These are phyloP conservation scores for Leccinellum luteum DNA, from an alignment of 768 basidiomycete species.

Conservation along the genomic window DNA sequence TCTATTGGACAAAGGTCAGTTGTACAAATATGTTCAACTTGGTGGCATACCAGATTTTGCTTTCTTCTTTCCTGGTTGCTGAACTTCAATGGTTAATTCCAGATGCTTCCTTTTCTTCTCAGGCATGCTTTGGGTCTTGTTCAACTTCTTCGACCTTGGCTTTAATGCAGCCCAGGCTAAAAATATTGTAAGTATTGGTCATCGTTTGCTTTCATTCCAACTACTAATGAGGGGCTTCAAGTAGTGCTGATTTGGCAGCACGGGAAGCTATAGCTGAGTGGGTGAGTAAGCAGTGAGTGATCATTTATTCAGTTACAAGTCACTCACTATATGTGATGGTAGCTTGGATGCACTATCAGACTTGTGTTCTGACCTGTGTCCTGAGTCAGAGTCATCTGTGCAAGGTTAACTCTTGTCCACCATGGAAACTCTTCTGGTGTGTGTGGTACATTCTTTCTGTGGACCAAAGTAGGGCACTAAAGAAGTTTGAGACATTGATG, in stretches of 20 bases:
- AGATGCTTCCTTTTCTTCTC: neutral
- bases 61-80: too few relatives aligned
- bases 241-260: neutral
- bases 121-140: too few relatives aligned
- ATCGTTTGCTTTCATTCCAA: neutral
- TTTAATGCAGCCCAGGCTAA: neutral
- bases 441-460: neutral
- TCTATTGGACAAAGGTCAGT: neutral
- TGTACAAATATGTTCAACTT: neutral
- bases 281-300: neutral
- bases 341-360: too few relatives aligned
- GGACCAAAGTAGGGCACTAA: too few relatives aligned
- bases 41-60: neutral
- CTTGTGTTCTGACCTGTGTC: too few relatives aligned
- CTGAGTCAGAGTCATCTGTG: too few relatives aligned
- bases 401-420: neutral
- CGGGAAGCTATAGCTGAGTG: neutral
- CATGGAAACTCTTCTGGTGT: neutral
- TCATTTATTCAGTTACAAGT: neutral
- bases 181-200: neutral
- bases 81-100: too few relatives aligned
- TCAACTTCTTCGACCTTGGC: neutral
- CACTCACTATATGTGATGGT: neutral
- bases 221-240: neutral
- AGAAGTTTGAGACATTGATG: too few relatives aligned